These are phyloP conservation scores for Aspergillus hortae DNA, from an alignment of 2,329 filamentous ascomycete species.

Conservation along the genomic window DNA sequence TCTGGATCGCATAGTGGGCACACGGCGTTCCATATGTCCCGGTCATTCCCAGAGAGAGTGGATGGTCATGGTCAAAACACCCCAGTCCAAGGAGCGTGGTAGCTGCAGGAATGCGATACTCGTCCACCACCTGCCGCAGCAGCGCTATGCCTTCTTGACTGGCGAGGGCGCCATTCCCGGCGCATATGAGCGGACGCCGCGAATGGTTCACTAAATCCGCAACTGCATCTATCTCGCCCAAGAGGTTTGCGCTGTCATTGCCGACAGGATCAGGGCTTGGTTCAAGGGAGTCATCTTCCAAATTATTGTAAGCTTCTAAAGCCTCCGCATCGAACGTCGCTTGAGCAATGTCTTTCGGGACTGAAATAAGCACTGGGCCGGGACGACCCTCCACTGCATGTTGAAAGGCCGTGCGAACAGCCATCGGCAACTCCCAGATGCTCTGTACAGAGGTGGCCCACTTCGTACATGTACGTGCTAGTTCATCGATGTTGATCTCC, in stretches of 20 bases:
- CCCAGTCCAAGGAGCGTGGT: constrained; percentile 90
- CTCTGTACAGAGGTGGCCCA: constrained; percentile 97
- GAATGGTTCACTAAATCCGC: constrained; percentile 77
- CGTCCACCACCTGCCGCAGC: constrained; percentile 75
- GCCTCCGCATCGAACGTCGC: constrained; percentile 71
- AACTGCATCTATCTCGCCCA: constrained; percentile 67
- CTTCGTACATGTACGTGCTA: constrained; percentile 88
- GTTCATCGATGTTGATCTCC: constrained; percentile 85
- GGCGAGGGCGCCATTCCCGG: constrained; percentile 78
- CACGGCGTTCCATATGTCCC: constrained; percentile 95
- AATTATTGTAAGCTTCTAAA: not conserved
- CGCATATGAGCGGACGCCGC: constrained; percentile 91
- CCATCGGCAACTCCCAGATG: constrained; percentile 79
- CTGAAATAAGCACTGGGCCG: constrained; percentile 88
- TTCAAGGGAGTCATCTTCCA: constrained; percentile 39
- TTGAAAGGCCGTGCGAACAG: constrained; percentile 94
- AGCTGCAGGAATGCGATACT: constrained; percentile 82
- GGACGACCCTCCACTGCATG: constrained; percentile 88
- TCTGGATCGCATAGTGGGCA: constrained; percentile 92
- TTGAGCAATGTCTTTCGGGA: constrained; percentile 90
- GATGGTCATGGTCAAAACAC: constrained; percentile 81
- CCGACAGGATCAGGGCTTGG: constrained; percentile 54
- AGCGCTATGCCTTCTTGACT: constrained; percentile 70
- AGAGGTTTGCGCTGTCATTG: not conserved
- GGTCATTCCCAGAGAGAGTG: constrained; percentile 91